These are phyloP conservation scores for Wickerhamiella azymoides DNA, from an alignment of 805 yeast species.

Conservation along the genomic window DNA sequence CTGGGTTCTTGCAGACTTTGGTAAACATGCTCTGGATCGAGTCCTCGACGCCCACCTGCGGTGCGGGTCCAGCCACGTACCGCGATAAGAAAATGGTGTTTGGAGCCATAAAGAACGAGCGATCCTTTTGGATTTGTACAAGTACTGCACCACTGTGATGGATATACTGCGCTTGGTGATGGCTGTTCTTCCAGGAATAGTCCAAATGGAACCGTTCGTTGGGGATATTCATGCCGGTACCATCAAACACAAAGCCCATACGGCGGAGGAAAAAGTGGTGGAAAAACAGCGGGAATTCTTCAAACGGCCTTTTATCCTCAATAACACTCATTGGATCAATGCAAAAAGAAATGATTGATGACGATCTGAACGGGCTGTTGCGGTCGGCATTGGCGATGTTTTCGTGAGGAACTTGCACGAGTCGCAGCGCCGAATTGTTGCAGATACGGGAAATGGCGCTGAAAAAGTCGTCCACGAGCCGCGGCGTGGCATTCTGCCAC, in stretches of 20 bases:
- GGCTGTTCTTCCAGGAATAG: constrained; percentile 72
- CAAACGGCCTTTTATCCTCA: constrained; percentile 24
- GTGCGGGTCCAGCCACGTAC: constrained; percentile 19
- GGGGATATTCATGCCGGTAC: constrained; percentile 38
- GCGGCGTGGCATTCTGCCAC: constrained; percentile 86
- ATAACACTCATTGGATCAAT: constrained; percentile 57
- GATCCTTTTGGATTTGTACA: constrained; percentile 70
- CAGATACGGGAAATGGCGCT: constrained; percentile 69
- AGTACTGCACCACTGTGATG: constrained; percentile 82
- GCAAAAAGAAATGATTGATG: constrained; percentile 51
- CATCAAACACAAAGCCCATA: constrained; percentile 65
- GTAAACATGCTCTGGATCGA: constrained; percentile 54
- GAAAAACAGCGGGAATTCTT: constrained; percentile 32
- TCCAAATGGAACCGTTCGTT: constrained; percentile 42
- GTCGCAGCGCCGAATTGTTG: constrained; percentile 65
- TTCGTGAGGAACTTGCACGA: constrained; percentile 84
- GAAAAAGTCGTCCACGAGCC: constrained; percentile 65
- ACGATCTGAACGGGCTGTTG: constrained; percentile 77
- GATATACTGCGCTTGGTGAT: constrained; percentile 71
- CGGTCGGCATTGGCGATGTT: constrained; percentile 68
- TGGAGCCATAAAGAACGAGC: constrained; percentile 71
- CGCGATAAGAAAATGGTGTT: constrained; percentile 73
- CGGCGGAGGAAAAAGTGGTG: constrained; percentile 59
- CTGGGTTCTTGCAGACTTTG: constrained; percentile 42
- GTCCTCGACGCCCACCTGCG: constrained; percentile 15